Conservation (phyloP, 163 green algal species). For the Coccomyxa subellipsoidea region DNA sequence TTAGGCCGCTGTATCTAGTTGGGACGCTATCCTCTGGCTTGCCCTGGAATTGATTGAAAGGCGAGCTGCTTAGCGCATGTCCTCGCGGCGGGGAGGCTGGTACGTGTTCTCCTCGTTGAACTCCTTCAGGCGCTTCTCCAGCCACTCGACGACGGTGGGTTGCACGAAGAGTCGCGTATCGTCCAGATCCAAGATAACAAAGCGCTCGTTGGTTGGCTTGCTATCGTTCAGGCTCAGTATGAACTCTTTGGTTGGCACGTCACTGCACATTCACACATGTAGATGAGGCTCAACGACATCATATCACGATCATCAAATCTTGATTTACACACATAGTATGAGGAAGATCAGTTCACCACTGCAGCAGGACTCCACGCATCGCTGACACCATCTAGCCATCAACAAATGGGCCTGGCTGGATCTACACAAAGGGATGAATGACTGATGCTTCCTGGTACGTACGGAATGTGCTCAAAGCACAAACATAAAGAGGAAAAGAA, state of each 20-base stretch:
- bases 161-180: slow-evolving; percentile 52
- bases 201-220: slow-evolving; percentile 27
- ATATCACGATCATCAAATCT: too few species aligned
- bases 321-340: background rate
- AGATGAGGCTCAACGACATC: too few species aligned
- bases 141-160: slow-evolving; percentile 21
- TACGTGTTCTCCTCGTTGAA: slow-evolving; percentile 39
- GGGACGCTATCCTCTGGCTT: background rate
- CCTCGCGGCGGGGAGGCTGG: slow-evolving; percentile 19
- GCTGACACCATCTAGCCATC: slow-evolving; percentile 13
- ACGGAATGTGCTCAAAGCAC: too few species aligned
- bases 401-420: too few species aligned
- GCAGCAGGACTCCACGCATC: slow-evolving; percentile 15
- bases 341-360: slow-evolving; percentile 13
- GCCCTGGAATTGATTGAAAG: background rate
- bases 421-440: too few species aligned
- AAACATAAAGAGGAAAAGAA: too few species aligned
- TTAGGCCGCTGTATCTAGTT: background rate
- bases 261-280: slow-evolving; percentile 34
- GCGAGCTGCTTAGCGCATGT: background rate
- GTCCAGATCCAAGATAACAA: slow-evolving; percentile 55
- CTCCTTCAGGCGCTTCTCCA: slow-evolving; percentile 25
- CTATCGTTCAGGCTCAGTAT: slow-evolving; percentile 49
- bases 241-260: slow-evolving; percentile 55
- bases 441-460: too few species aligned